Conservation (phyloP, 257 asterid species). For the Jacaranda mimosifolia region DNA sequence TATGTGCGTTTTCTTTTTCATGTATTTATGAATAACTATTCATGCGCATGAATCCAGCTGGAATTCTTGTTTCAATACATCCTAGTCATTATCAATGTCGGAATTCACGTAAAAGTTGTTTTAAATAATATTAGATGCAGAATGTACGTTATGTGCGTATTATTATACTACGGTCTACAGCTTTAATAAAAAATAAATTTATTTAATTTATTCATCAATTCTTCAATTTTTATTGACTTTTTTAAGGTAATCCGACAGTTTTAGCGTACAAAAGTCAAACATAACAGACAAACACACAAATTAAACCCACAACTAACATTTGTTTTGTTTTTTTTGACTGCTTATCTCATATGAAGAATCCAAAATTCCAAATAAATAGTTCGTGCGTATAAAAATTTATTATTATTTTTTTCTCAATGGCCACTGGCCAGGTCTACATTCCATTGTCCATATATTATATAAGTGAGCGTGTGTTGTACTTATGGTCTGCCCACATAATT, state of each 20-base stretch:
- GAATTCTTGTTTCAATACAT: background rate
- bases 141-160: too few relatives aligned
- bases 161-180: too few relatives aligned
- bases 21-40: too few relatives aligned
- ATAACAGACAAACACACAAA: background rate
- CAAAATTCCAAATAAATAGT: background rate
- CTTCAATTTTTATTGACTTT: too few relatives aligned
- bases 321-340: background rate
- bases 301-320: background rate
- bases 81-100: background rate
- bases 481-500: conserved; percentile 33
- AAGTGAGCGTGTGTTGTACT: conserved; percentile 38
- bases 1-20: too few relatives aligned
- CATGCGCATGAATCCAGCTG: background rate
- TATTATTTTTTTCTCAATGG: background rate
- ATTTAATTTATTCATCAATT: too few relatives aligned
- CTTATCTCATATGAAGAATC: background rate
- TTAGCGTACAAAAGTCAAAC: background rate
- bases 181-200: too few relatives aligned
- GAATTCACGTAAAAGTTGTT: too few relatives aligned
- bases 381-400: background rate
- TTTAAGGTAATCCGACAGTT: too few relatives aligned
- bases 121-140: too few relatives aligned
- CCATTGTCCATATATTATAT: conserved; percentile 25
- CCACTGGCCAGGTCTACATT: conserved; percentile 29